Conservation (phyloP, 169 alveolate genomes). For the Amoebophrya sp. region DNA sequence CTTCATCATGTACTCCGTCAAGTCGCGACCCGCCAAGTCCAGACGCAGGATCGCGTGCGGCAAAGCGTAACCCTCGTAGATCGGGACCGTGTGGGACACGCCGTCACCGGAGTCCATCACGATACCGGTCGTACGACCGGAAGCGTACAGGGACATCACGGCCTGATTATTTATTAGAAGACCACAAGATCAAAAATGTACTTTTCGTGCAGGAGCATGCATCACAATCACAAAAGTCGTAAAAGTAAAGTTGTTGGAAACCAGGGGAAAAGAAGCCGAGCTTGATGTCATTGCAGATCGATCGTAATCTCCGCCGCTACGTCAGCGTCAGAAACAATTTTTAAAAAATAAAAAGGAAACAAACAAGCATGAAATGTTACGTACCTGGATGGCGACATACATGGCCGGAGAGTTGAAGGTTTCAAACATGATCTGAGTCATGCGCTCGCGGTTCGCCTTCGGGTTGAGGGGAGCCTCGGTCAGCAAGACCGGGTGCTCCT, state of each 20-base stretch:
- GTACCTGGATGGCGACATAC: constrained; percentile 37
- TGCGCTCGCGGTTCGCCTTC: constrained; percentile 93
- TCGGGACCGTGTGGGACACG: constrained; percentile 97
- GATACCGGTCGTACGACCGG: constrained; percentile 96
- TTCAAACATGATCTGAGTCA: constrained; percentile 89
- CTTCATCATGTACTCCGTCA: constrained; percentile 89
- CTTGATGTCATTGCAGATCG: too few relatives aligned
- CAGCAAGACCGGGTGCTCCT: constrained; percentile 93
- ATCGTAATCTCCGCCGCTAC: too few relatives aligned
- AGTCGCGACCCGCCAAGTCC: constrained; percentile 97
- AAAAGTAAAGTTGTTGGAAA: too few relatives aligned
- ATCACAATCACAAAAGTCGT: too few relatives aligned
- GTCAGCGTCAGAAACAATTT: too few relatives aligned
- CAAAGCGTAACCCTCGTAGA: constrained; percentile 98
- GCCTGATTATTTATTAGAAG: too few relatives aligned
- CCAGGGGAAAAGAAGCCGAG: too few relatives aligned
- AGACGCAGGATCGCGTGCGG: constrained; percentile 94
- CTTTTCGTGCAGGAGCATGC: too few relatives aligned
- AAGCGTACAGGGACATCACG: constrained; percentile 93
- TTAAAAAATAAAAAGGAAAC: too few relatives aligned
- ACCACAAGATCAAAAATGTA: too few relatives aligned
- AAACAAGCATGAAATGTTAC: too few relatives aligned
- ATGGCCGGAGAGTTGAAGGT: constrained; percentile 86
- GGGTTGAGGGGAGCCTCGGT: constrained; percentile 99
- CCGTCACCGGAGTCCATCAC: constrained; percentile 99